Conservation (phyloP, 2,329 filamentous ascomycete genomes). For the Scytalidium lignicola region DNA sequence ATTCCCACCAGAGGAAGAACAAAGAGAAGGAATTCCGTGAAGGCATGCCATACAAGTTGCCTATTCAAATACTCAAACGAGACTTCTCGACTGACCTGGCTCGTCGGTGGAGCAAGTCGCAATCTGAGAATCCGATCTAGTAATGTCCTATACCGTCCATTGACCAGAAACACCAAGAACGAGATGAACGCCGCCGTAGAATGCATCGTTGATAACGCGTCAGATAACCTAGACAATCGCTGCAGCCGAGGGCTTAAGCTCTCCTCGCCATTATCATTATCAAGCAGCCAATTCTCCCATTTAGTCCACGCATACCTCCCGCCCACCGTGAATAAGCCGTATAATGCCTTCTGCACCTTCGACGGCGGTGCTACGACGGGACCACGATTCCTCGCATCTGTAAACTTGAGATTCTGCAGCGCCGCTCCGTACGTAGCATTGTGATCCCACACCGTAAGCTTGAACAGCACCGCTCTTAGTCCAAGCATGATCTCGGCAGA, state of each 20-base stretch:
- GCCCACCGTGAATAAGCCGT: slow-evolving; percentile 80
- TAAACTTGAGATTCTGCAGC: slow-evolving; percentile 85
- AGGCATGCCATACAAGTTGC: slow-evolving; percentile 98
- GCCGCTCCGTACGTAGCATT: slow-evolving; percentile 91
- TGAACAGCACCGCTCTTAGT: slow-evolving; percentile 79
- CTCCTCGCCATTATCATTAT: slow-evolving; percentile 70
- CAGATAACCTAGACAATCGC: slow-evolving; percentile 64
- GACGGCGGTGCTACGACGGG: slow-evolving; percentile 64
- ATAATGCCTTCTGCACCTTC: slow-evolving; percentile 76
- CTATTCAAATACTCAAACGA: slow-evolving; percentile 97
- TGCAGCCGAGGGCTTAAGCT: slow-evolving; percentile 46
- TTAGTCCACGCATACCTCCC: slow-evolving; percentile 87
- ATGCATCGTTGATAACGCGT: slow-evolving; percentile 65
- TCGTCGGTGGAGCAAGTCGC: slow-evolving; percentile 77
- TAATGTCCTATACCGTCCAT: slow-evolving; percentile 85
- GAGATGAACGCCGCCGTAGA: slow-evolving; percentile 77
- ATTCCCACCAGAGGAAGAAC: slow-evolving; percentile 95
- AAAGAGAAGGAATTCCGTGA: slow-evolving; percentile 97
- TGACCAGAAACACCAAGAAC: slow-evolving; percentile 86
- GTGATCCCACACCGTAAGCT: slow-evolving; percentile 94
- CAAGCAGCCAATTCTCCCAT: slow-evolving; percentile 82
- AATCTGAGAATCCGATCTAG: slow-evolving; percentile 81
- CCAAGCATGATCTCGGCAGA: slow-evolving; percentile 75
- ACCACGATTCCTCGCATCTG: slow-evolving; percentile 68
- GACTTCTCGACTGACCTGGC: slow-evolving; percentile 82